These are phyloP conservation scores for Symbiodinium natans DNA, from an alignment of 73 alveolate genomes.

Conservation along the genomic window DNA sequence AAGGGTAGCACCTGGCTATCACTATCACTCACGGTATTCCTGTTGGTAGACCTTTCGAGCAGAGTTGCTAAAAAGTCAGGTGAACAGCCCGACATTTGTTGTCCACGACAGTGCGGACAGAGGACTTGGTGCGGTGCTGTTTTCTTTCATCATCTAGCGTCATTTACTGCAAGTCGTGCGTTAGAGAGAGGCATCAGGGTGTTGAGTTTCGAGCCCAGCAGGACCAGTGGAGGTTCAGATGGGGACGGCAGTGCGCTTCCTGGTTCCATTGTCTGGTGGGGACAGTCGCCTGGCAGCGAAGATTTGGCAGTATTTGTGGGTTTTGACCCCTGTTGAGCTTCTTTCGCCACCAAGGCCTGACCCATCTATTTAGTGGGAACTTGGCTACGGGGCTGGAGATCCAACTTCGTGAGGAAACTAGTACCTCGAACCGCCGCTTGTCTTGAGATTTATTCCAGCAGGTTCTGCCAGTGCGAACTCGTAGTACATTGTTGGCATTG, in stretches of 20 bases:
- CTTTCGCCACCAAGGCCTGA: neutral
- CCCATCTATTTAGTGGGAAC: neutral
- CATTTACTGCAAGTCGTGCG: no score
- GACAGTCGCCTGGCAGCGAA: neutral
- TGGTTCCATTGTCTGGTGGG: slow-evolving; percentile 7
- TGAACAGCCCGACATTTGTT: neutral
- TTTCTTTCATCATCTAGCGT: no score
- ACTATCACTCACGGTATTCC: no score
- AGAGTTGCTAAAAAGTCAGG: no score
- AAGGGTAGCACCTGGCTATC: no score
- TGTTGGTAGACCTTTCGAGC: no score
- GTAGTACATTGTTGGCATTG: no score
- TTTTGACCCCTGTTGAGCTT: no score
- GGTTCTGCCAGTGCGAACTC: no score
- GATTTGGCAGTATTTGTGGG: no score
- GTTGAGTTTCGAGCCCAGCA: neutral
- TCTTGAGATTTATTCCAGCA: no score
- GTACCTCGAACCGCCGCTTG: neutral
- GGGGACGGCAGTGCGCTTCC: neutral
- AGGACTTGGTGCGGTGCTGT: neutral
- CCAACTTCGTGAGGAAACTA: neutral
- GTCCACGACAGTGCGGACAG: neutral
- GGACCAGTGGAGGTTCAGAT: slow-evolving; percentile 5
- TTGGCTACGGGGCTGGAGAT: neutral
- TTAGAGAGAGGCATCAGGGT: no score